Evolutionary conservation across 2,329 filamentous ascomycete species (phyloP).

Genomic region (Colletotrichum godetiae): DNA sequence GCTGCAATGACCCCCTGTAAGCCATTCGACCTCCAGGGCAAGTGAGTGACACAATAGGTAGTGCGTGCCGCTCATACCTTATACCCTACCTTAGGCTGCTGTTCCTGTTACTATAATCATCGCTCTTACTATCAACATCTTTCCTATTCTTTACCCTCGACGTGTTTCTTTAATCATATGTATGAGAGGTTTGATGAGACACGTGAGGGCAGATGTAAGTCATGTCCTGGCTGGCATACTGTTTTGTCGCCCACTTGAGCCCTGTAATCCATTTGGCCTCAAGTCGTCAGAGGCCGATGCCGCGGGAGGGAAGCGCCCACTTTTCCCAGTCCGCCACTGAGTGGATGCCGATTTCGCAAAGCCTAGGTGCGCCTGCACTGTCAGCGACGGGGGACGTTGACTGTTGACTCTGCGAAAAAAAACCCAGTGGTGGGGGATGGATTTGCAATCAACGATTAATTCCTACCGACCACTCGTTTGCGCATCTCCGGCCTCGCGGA

Average conservation of each 20-base stretch:
- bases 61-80: no score
- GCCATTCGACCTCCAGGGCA: no score
- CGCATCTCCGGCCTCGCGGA: slow-evolving; percentile 34
- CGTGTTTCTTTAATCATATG: no score
- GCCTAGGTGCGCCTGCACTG: neutral
- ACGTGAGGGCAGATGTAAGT: no score
- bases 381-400: neutral
- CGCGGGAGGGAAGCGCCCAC: neutral
- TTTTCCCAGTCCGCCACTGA: slow-evolving; percentile 26
- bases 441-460: slow-evolving; percentile 36
- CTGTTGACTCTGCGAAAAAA: neutral
- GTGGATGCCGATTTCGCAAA: slow-evolving; percentile 32
- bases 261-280: neutral
- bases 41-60: no score
- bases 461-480: slow-evolving; percentile 2
- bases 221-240: no score
- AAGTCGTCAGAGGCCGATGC: slow-evolving; percentile 15
- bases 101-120: no score
- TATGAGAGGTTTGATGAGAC: no score
- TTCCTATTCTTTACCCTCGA: no score
- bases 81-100: no score
- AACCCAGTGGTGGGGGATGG: slow-evolving; percentile 33
- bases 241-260: neutral
- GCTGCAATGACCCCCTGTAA: neutral
- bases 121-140: no score